Base-by-base conservation (phyloP, 2,329 filamentous ascomycete species). In the Monilinia fructicola region DNA sequence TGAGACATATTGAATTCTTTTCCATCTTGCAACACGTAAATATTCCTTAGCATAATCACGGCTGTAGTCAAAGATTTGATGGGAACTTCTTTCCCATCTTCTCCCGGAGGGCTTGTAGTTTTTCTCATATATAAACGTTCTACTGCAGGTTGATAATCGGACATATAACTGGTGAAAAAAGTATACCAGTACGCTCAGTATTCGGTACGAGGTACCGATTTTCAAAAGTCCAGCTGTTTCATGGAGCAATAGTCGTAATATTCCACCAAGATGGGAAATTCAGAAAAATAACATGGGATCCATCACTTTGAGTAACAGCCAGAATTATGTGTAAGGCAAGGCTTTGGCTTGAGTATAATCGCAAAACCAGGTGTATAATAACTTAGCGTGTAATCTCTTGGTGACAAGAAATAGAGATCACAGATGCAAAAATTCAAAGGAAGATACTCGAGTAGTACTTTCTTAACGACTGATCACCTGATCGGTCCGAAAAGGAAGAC, bases 401-500 rank as follows among this genome's bases (percentile, higher is more conserved):
- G 18, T 38, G 21, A 60, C 28, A 1, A 38, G 21, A 23, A 21
- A 26, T 4, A 26, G 14, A n/a, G 21, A 38, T 23, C 18, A 21
- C 26, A 38, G 28, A 16, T 38, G 50, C 4, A 26, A 4, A 60
- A 23, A 9, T 11, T 38, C 28, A 38, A 60, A 12, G 21, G 14
- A 21, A 38, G 6, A 21, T 26, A 38, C 10, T 12, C 35, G 23
- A 28, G 35, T 35, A 50, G 44, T 26, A 38, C n/a, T 31, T 60
- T 60, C 28, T 60, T 2, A 38, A 26, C 10, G 28, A 48, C 31
- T 54, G 53, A 54, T 11, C 26, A 59, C 18, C 42, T 59, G 56
- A 35, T 60, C 58, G 58, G 58, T 38, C 58, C 58, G 58, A 58
- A 52, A 44, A 44, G 26, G 42, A 50, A 60, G 44, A 50, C 58